These are phyloP conservation scores for Plasmodium coatneyi DNA, from an alignment of 169 alveolate species.

Conservation along the genomic window DNA sequence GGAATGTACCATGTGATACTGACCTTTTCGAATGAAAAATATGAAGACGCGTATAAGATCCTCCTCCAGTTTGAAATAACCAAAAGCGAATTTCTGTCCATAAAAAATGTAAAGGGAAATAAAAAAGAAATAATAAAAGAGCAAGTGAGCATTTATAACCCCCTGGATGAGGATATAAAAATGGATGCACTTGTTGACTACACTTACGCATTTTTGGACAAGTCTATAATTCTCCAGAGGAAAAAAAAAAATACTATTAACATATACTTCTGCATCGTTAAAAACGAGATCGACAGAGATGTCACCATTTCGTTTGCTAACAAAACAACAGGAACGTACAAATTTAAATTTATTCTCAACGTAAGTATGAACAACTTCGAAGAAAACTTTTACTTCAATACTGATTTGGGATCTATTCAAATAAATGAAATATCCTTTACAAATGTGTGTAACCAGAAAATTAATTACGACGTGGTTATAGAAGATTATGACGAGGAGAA, in stretches of 20 bases:
- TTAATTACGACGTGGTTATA: conserved; percentile 69
- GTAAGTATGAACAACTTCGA: conserved; percentile 44
- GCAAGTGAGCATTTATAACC: conserved; percentile 44
- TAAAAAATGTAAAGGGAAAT: conserved; percentile 33
- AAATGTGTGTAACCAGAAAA: conserved; percentile 69
- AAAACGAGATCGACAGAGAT: conserved; percentile 31
- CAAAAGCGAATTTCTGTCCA: conserved; percentile 19
- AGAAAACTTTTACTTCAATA: conserved; percentile 65
- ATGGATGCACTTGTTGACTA: conserved; percentile 54
- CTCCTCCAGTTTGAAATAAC: conserved; percentile 60
- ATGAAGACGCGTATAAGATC: conserved; percentile 66
- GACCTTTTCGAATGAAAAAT: conserved; percentile 52
- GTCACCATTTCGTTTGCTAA: conserved; percentile 51
- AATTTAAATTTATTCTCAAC: conserved; percentile 68
- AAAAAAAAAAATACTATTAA: conserved; percentile 43
- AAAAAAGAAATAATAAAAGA: conserved; percentile 65
- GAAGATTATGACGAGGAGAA: conserved; percentile 72
- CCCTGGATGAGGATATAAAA: conserved; percentile 62
- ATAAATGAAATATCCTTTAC: conserved; percentile 70
- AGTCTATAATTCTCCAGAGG: conserved; percentile 38
- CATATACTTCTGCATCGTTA: conserved; percentile 55
- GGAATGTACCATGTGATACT: conserved; percentile 44
- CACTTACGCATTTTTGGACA: conserved; percentile 53
- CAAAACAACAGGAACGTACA: conserved; percentile 36
- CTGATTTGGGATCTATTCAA: conserved; percentile 69